Conservation (phyloP, 2,329 filamentous ascomycete genomes). For the Aspergillus proliferans region DNA sequence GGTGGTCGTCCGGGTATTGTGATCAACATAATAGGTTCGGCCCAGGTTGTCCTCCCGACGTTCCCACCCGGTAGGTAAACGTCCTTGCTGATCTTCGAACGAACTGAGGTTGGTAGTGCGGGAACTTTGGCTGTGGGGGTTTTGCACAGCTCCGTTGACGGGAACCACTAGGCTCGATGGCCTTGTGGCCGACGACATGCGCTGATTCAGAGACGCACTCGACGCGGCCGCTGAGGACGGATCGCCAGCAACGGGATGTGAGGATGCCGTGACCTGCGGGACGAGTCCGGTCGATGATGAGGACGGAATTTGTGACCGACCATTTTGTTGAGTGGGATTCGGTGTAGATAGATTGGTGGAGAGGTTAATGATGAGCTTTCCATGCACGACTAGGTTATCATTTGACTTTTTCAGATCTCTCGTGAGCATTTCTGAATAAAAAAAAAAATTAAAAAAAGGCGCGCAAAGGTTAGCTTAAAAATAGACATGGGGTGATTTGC, state of each 20-base stretch:
- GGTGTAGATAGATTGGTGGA: conserved; percentile 80
- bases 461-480: conserved; percentile 8
- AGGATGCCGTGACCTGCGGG: conserved; percentile 24
- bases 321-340: conserved; percentile 49
- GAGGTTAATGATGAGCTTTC: conserved; percentile 92
- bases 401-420: conserved; percentile 95
- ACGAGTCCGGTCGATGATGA: conserved; percentile 36
- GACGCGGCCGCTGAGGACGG: conserved; percentile 25
- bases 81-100: conserved; percentile 93
- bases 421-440: conserved; percentile 78
- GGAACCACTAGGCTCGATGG: conserved; percentile 36
- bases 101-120: conserved; percentile 66
- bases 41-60: conserved; percentile 90
- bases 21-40: conserved; percentile 95
- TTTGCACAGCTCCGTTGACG: conserved; percentile 34
- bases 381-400: conserved; percentile 95
- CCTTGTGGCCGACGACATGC: conserved; percentile 28
- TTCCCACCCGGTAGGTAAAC: conserved; percentile 91
- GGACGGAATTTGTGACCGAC: conserved; percentile 28
- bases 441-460: conserved; percentile 14
- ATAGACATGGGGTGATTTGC: background rate
- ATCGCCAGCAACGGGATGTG: conserved; percentile 23
- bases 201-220: conserved; percentile 30
- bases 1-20: conserved; percentile 92
- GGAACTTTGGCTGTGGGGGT: conserved; percentile 34